These are phyloP conservation scores for Ceratobasidium sp. DNA, from an alignment of 1,284 basidiomycete genomes.

Conservation along the genomic window DNA sequence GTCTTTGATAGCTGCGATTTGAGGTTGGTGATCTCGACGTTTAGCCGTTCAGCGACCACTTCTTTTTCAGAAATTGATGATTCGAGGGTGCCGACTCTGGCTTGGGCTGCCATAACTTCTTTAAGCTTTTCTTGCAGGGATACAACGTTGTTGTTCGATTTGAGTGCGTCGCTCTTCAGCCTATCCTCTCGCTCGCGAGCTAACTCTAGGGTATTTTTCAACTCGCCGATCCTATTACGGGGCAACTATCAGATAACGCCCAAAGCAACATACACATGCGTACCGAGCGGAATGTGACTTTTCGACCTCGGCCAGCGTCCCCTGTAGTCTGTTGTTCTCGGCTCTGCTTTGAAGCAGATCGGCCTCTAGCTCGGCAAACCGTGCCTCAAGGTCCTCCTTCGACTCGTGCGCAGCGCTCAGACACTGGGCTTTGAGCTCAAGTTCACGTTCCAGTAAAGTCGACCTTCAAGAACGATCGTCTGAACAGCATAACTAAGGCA, in stretches of 20 bases:
- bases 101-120: neutral
- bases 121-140: conserved; percentile 5
- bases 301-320: conserved; percentile 11
- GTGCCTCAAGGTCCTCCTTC: conserved; percentile 42
- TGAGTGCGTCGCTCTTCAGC: neutral
- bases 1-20: neutral
- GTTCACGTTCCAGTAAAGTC: conserved; percentile 4
- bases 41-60: neutral
- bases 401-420: conserved; percentile 49
- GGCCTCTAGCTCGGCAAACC: neutral
- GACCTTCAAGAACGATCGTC: neutral
- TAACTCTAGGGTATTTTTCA: neutral
- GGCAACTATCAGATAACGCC: neutral
- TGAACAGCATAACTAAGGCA: neutral
- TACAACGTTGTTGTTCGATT: neutral
- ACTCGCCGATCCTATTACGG: neutral
- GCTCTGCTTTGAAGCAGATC: neutral
- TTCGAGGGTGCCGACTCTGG: conserved; percentile 14
- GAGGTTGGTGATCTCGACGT: neutral
- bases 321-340: conserved; percentile 17
- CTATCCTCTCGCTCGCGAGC: neutral
- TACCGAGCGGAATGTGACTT: neutral
- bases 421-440: conserved; percentile 5
- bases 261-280: neutral
- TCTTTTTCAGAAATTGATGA: neutral